Evolutionary conservation across 2,329 filamentous ascomycete species (phyloP), one percentile per base, ranked within the genome.

Genomic region (Phoma sp.): DNA sequence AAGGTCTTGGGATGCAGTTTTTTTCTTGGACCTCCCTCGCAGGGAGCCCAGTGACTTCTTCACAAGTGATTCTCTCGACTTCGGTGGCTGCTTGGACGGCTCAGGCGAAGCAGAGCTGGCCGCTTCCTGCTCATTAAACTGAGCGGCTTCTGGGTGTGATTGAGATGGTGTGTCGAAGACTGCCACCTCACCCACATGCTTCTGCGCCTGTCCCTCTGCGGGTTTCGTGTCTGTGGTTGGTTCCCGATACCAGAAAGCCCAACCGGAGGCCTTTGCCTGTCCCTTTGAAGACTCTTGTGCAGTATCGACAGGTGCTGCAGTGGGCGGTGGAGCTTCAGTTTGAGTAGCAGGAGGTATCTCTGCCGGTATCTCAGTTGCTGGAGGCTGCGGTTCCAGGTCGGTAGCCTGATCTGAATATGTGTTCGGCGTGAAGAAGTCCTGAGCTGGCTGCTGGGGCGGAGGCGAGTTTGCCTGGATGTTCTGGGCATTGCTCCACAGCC

Each of bases 221-320:
- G 58, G 84, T 79, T 45, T 65, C 82, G 78, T 23, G 79, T 85
- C 60, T 71, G 67, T 64, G 80, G 83, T 32, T 67, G 76, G 60
- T 3, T 88, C 86, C 40, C 82, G 84, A 11, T 87, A 91, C 89
- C 89, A 93, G 61, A 93, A 93, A 0, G 88, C 89, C 90, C 90
- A 93, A 0, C 87, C 89, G 0, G 89, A 89, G 71, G 58, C 76
- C 64, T 61, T 81, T 66, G 73, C 66, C 58, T 82, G 77, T 5
- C 77, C 74, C 1, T 76, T 73, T 2, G 62, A 3, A 7, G 43
- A 58, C 11, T 53, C 37, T 18, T 49, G 56, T n/a, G 57, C 47
- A 4, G 52, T 36, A 7, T 60, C 58, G 4, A 48, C 32, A 10
- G 25, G 25, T 4, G 51, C 42, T 10, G 44, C 6, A n/a, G 7